Percentiles rank a stretch among this genome's conserved stretches.
Conservation (phyloP, 148 eudicot species). For the Vaccinium macrocarpon region DNA sequence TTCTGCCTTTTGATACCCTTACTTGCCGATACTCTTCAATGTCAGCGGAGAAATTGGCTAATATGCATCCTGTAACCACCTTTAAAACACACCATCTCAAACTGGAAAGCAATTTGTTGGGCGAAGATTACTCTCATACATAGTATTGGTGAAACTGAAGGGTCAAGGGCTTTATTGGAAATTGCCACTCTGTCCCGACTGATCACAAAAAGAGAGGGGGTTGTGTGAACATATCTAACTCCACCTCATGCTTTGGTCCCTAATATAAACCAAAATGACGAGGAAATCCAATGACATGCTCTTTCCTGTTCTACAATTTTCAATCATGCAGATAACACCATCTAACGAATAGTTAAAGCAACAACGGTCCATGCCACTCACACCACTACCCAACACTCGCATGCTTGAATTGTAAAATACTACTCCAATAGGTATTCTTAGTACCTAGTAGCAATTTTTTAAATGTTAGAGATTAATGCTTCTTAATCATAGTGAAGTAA, state of each 20-base stretch:
- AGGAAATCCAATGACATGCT: slow-evolving; percentile 12
- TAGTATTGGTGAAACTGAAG: too few relatives aligned
- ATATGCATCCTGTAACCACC: too few relatives aligned
- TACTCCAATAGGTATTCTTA: slow-evolving; percentile 34
- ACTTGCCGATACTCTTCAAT: too few relatives aligned
- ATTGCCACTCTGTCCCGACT: too few relatives aligned
- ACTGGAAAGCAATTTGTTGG: too few relatives aligned
- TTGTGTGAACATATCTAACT: neutral
- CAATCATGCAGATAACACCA: neutral
- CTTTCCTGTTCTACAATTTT: neutral
- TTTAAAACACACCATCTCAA: too few relatives aligned
- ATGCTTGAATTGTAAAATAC: slow-evolving; percentile 29
- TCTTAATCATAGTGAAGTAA: neutral
- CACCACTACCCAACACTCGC: slow-evolving; percentile 28
- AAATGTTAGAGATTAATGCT: neutral
- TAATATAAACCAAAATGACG: neutral
- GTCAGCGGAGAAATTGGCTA: too few relatives aligned
- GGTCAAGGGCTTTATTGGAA: too few relatives aligned
- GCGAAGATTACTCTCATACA: too few relatives aligned
- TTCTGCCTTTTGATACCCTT: too few relatives aligned
- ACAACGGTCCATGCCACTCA: slow-evolving; percentile 8
- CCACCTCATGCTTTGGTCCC: slow-evolving; percentile 28
- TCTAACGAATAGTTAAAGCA: slow-evolving; percentile 7
- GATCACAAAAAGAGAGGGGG: slow-evolving; percentile 15
- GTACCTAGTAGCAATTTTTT: neutral